These are phyloP conservation scores for Guyanaporus albipodus DNA, from an alignment of 768 basidiomycete genomes.

Conservation along the genomic window DNA sequence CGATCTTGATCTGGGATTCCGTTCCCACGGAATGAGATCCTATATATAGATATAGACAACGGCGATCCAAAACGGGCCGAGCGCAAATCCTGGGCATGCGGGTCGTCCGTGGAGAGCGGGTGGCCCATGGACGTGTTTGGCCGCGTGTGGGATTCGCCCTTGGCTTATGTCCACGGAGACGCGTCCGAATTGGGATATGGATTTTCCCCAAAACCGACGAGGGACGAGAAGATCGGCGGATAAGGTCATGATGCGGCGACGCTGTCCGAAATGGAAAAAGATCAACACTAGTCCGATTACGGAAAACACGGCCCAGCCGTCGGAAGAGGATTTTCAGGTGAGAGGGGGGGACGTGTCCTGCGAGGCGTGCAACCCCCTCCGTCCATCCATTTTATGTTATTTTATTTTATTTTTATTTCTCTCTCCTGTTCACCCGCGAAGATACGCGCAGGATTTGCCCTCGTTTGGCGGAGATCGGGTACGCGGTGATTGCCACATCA, in stretches of 20 bases:
- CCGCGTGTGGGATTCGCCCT: conserved; percentile 19
- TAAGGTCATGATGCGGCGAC: conserved; percentile 28
- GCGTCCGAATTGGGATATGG: conserved; percentile 17
- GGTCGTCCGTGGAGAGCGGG: conserved; percentile 23
- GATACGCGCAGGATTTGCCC: conserved; percentile 22
- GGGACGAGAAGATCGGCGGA: conserved; percentile 36
- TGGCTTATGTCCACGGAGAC: conserved; percentile 30
- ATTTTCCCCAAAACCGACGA: conserved; percentile 20
- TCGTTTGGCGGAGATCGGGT: conserved; percentile 17
- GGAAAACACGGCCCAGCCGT: conserved; percentile 11
- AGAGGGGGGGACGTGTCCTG: neutral
- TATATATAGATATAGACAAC: conserved; percentile 4
- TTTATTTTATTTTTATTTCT: neutral
- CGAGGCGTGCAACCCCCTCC: neutral
- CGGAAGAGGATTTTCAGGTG: conserved; percentile 4
- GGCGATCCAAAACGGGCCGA: conserved; percentile 24
- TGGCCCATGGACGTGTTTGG: neutral
- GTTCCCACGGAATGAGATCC: conserved; percentile 33
- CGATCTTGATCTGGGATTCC: conserved; percentile 52
- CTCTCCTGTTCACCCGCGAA: conserved; percentile 11
- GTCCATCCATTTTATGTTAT: too few species aligned
- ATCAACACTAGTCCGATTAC: conserved; percentile 27
- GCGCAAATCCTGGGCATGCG: conserved; percentile 20
- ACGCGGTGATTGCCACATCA: conserved; percentile 30
- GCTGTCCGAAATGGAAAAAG: conserved; percentile 25